A percentile compares a stretch with the other conserved stretches of the same genome.
Evolutionary conservation across 352 stramenopile species (phyloP).

Genomic region (Pythium volutum): DNA sequence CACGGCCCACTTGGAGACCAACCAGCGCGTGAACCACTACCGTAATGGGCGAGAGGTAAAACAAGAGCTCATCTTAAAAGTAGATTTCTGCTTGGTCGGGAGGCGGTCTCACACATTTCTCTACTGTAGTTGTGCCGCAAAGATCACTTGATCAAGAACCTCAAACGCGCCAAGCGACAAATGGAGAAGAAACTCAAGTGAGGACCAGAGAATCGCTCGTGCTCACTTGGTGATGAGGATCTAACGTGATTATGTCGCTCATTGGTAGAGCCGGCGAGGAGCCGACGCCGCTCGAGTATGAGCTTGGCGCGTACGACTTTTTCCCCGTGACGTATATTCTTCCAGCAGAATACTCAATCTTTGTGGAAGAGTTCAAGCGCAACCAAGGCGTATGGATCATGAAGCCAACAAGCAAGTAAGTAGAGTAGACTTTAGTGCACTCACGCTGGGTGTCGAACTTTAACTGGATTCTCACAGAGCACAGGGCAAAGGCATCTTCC

Average conservation of each 20-base stretch:
- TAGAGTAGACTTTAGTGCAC: not conserved
- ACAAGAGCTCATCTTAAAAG: not conserved
- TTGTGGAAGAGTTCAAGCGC: constrained; percentile 93
- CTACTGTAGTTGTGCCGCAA: constrained; percentile 83
- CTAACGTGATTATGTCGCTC: too few species aligned
- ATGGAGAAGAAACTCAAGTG: constrained; percentile 81
- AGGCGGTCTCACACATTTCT: not conserved
- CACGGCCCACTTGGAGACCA: constrained; percentile 76
- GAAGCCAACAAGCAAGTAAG: constrained; percentile 92
- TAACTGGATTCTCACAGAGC: constrained; percentile 33
- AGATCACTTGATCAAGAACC: constrained; percentile 95
- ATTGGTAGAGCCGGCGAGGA: constrained; percentile 44
- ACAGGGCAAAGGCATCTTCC: constrained; percentile 92
- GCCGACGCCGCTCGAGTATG: constrained; percentile 13
- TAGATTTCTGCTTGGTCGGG: not conserved
- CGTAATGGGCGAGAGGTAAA: constrained; percentile 74
- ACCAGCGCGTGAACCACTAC: constrained; percentile 91
- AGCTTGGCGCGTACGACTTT: constrained; percentile 82
- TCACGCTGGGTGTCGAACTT: not conserved
- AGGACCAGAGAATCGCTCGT: not conserved
- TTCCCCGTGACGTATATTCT: constrained; percentile 93
- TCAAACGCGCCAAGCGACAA: constrained; percentile 86
- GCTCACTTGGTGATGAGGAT: not conserved
- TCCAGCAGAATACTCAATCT: constrained; percentile 93
- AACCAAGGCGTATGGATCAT: constrained; percentile 94